Evolutionary conservation across 2,329 filamentous ascomycete species (phyloP).

Genomic region (Pseudohalonectria lignicola): DNA sequence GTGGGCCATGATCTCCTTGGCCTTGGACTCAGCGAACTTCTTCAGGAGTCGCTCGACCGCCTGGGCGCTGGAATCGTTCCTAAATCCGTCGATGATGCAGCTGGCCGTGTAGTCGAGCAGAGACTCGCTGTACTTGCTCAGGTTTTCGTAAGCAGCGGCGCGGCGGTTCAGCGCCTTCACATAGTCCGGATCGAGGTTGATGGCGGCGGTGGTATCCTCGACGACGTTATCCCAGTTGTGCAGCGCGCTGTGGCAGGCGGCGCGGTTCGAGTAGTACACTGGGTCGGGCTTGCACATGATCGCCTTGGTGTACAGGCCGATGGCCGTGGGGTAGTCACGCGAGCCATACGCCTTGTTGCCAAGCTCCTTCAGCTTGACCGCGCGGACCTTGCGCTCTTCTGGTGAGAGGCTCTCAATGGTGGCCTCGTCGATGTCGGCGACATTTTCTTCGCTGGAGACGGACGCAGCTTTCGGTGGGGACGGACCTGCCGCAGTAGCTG

Average conservation of each 20-base stretch:
- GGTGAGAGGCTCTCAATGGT: constrained; percentile 38
- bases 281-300: constrained; percentile 96
- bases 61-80: constrained; percentile 79
- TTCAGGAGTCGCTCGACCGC: constrained; percentile 89
- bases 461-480: constrained; percentile 37
- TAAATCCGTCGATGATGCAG: constrained; percentile 97
- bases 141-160: constrained; percentile 92
- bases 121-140: constrained; percentile 83
- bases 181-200: constrained; percentile 89
- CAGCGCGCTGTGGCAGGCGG: constrained; percentile 92
- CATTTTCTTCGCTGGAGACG: constrained; percentile 50
- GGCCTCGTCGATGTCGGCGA: constrained; percentile 56
- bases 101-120: constrained; percentile 96
- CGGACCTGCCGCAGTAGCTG: constrained; percentile 7
- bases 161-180: constrained; percentile 95
- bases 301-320: constrained; percentile 89
- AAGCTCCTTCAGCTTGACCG: constrained; percentile 83
- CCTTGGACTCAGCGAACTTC: constrained; percentile 93
- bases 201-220: constrained; percentile 89
- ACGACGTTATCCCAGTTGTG: constrained; percentile 92
- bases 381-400: constrained; percentile 74
- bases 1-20: constrained; percentile 77
- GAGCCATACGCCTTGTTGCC: constrained; percentile 94
- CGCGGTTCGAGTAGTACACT: constrained; percentile 97
- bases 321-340: constrained; percentile 89